Evolutionary conservation across 1,139 yeast species (phyloP).

Genomic region (Lodderomyces jiufengensis): DNA sequence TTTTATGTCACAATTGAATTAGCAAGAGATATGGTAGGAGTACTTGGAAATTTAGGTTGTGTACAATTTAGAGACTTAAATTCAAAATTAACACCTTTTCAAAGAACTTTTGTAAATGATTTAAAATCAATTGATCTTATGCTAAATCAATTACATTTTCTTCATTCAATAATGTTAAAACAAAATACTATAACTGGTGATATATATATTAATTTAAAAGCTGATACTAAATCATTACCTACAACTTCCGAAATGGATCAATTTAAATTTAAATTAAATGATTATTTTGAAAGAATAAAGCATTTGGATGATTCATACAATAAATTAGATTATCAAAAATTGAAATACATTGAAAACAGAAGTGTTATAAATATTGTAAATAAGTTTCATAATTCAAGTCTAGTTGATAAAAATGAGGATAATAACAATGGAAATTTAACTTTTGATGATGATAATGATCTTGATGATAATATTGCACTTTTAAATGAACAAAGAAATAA

Average conservation of each 20-base stretch:
- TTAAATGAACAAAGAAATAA: constrained; percentile 23
- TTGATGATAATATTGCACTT: constrained; percentile 34
- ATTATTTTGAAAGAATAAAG: constrained; percentile 25
- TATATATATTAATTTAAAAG: constrained; percentile 21
- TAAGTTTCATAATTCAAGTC: constrained; percentile 23
- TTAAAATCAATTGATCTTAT: constrained; percentile 51
- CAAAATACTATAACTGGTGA: constrained; percentile 27
- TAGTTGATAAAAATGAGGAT: constrained; percentile 11
- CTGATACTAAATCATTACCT: constrained; percentile 29
- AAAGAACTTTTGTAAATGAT: constrained; percentile 81
- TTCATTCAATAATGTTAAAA: constrained; percentile 35
- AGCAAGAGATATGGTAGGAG: constrained; percentile 80
- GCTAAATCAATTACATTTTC: constrained; percentile 26
- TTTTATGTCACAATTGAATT: constrained; percentile 89
- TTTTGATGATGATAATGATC: constrained; percentile 20
- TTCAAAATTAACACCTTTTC: constrained; percentile 73
- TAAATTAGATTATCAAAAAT: constrained; percentile 20
- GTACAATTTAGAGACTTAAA: constrained; percentile 92
- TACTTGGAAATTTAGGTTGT: constrained; percentile 75
- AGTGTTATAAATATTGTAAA: constrained; percentile 30
- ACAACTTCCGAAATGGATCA: constrained; percentile 31
- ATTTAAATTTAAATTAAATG: constrained; percentile 19
- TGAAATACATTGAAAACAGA: constrained; percentile 31
- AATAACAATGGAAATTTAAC: constrained; percentile 14
- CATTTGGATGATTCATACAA: constrained; percentile 34